Base-by-base conservation (phyloP, 2,329 filamentous ascomycete genomes). In the Aspergillus brasiliensis region DNA sequence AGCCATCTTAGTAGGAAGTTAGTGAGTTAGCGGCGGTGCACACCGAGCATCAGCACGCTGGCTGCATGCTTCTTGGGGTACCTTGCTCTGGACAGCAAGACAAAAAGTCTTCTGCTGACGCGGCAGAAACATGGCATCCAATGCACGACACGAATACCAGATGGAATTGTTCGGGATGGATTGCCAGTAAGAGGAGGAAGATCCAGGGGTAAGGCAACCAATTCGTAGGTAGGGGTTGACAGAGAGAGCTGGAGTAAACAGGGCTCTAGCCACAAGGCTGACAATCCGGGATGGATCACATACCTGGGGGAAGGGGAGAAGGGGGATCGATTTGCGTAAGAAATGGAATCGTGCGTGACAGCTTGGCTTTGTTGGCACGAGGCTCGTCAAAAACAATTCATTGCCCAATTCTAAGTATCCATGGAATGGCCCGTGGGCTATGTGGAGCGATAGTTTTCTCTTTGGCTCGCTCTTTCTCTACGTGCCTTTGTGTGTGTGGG, bases 161-260 rank as follows among this genome's bases (percentile, higher is more conserved):
- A 21, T 55, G 25, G 25, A 44, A 34, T 34, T 55, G 37, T 11
- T 55, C 31, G 5, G 31, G 25, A 55, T 28, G 25, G 42, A n/a
- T 25, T 42, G 23, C n/a, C 7, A 25, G 23, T 48, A 53, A 23
- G 11, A 54, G 25, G 21, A 8, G 25, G 44, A 49, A 51, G 44
- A 59, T 54, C 56, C 56, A 57, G 51, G 51, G 42, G 42, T 51
- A 55, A 51, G 51, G 51, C 57, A 59, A 55, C 51, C 57, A 23
- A 27, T 52, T 42, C 47, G 42, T 19, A 49, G 31, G 31, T 34
- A 57, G 31, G 49, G 28, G 19, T 28, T 25, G 17, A 23, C 34
- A 31, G 49, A 13, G 6, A 13, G 31, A 11, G 13, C 13, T 34
- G 31, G 31, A 34, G 31, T 34, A 15, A 15, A 34, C 31, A 15